Base-by-base conservation (phyloP, 2,329 filamentous ascomycete species). In the Xylariaceae sp. region DNA sequence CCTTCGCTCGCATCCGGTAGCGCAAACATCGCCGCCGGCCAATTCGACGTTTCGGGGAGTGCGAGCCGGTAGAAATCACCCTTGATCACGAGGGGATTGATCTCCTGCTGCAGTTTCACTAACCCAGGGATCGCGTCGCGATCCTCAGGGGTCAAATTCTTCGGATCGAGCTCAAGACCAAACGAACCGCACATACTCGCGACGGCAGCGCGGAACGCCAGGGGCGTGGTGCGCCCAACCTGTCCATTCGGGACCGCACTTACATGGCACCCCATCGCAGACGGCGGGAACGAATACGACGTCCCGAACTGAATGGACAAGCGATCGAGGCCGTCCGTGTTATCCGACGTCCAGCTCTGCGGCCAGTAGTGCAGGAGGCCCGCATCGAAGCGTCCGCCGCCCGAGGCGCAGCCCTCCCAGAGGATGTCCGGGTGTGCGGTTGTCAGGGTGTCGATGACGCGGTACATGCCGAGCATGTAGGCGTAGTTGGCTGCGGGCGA, bases 131-230 rank as follows among this genome's bases (percentile, higher is more conserved):
- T 76, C 35, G 76, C 74, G 0, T 73, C 76, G 51, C 73, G 75
- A n/a, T 88, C 85, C 10, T 79, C 78, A 0, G 74, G 74, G 0
- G 72, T 71, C 4, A 85, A 77, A 6, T 80, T 75, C 0, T 72
- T 73, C 0, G 85, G 85, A 66, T 87, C 78, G 6, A 88, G 77
- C 68, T 88, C 85, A 9, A 88, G 77, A 0, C 85, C 85, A 64
- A 88, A 88, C 0, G 82, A 85, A 44, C 85, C 85, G 57, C 85
- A 85, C 85, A 87, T 87, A 75, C 87, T 83, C 4, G 85, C 85
- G 0, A 88, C 85, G 57, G 87, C 84, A 0, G 81, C 83, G 39
- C 85, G 82, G 74, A 88, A 87, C 1, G 71, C 70, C 10, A 88
- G 76, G 0, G 84, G 79, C 1, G 80, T 80, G 1, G 77, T 81